phyloP scores from a whole-genome alignment of 129 eudicot genomes.

The Chrysanthemum makinoi region DNA sequence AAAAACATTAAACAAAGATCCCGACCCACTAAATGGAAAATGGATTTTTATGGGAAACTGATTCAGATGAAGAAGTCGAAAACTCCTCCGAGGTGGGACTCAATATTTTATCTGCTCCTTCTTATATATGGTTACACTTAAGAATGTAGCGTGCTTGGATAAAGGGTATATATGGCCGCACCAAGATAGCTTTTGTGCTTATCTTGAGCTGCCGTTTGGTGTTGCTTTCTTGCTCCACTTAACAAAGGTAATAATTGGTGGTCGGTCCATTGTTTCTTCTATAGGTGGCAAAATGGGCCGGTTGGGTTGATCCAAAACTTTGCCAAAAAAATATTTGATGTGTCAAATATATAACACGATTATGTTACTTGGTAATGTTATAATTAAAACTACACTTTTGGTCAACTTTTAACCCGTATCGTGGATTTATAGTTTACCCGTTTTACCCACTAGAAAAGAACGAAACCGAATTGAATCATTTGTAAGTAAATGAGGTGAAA shows the following conservation, averaged over 20 bases:
- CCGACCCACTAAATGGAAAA: conserved; percentile 48
- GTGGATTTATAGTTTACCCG: neutral
- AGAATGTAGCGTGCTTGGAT: conserved; percentile 51
- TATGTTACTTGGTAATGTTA: neutral
- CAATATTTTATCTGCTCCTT: conserved; percentile 25
- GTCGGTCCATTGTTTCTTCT: conserved; percentile 37
- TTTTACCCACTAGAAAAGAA: neutral
- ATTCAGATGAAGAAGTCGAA: conserved; percentile 54
- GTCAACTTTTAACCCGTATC: neutral
- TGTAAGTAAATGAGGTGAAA: neutral
- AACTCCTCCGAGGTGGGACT: conserved; percentile 53
- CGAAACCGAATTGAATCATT: neutral
- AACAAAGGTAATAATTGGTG: conserved; percentile 48
- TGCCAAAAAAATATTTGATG: neutral
- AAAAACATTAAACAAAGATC: conserved; percentile 34
- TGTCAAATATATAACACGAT: neutral
- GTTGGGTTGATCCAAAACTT: conserved; percentile 7
- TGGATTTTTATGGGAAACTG: conserved; percentile 80
- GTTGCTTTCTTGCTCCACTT: conserved; percentile 32
- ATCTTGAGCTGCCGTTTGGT: conserved; percentile 27
- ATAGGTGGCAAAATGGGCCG: conserved; percentile 9
- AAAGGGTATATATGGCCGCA: conserved; percentile 38
- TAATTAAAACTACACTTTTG: neutral
- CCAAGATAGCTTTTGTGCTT: conserved; percentile 29
- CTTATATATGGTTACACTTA: conserved; percentile 30